phyloP scores from a whole-genome alignment of 768 basidiomycete genomes.

The Coprinopsis strossmayeri region DNA sequence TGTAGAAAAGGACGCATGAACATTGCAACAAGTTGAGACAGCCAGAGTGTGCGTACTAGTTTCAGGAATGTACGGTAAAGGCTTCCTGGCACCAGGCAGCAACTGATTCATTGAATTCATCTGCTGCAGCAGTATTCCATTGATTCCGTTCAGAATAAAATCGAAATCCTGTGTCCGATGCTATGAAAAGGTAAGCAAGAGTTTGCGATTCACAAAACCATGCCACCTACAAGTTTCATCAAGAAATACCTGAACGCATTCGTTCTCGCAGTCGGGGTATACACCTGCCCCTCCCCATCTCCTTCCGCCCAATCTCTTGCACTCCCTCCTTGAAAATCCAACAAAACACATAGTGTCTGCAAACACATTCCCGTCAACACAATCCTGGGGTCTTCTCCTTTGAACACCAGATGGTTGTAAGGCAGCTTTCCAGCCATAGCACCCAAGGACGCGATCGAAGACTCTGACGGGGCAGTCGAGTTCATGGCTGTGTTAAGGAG shows the following conservation, averaged over 20 bases:
- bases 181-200: constrained; percentile 29
- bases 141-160: constrained; percentile 73
- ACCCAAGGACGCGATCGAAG: constrained; percentile 39
- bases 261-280: constrained; percentile 53
- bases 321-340: constrained; percentile 77
- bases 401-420: constrained; percentile 87
- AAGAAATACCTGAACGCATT: constrained; percentile 93
- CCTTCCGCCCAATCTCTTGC: constrained; percentile 48
- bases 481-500: constrained; percentile 87
- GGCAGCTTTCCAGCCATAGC: constrained; percentile 75
- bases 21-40: not conserved
- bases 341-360: constrained; percentile 68
- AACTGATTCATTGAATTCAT: constrained; percentile 66
- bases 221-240: constrained; percentile 67
- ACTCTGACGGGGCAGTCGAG: constrained; percentile 43
- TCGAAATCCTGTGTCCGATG: constrained; percentile 88
- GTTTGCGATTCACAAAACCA: constrained; percentile 3
- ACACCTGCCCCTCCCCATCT: constrained; percentile 36
- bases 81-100: constrained; percentile 80
- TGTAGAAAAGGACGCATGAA: constrained; percentile 20
- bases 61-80: constrained; percentile 78
- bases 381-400: constrained; percentile 75
- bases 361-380: constrained; percentile 69
- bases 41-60: constrained; percentile 48
- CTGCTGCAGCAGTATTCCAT: constrained; percentile 65